phyloP scores from a whole-genome alignment of 345 rosid genomes.

The Viola odorata region DNA sequence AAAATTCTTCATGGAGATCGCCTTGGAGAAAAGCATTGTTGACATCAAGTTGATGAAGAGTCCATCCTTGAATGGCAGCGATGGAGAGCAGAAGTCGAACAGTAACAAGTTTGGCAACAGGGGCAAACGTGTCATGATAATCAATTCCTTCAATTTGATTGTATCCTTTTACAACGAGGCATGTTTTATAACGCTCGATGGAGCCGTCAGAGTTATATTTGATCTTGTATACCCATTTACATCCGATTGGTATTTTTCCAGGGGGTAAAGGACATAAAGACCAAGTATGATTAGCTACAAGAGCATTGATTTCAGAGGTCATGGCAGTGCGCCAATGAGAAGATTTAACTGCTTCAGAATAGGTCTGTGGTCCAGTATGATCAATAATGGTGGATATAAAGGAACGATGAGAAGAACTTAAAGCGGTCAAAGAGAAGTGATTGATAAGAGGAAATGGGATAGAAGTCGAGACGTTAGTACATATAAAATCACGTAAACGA shows the following conservation, averaged over 20 bases:
- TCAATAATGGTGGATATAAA: background rate
- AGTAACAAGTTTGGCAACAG: background rate
- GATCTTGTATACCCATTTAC: background rate
- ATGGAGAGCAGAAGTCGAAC: background rate
- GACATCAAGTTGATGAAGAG: background rate
- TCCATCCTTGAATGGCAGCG: background rate
- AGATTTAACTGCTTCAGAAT: background rate
- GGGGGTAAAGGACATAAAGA: background rate
- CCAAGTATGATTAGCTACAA: background rate
- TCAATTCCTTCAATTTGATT: background rate
- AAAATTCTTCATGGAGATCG: background rate
- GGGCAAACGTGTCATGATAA: background rate
- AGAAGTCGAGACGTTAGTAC: too few relatives aligned
- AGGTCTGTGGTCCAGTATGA: background rate
- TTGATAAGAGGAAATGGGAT: too few relatives aligned
- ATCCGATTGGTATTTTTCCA: background rate
- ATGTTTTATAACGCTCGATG: background rate
- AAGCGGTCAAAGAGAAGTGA: too few relatives aligned
- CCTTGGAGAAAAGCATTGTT: background rate
- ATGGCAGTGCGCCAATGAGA: background rate
- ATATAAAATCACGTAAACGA: too few relatives aligned
- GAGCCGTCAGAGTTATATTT: background rate
- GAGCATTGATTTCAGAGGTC: background rate
- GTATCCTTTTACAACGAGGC: background rate
- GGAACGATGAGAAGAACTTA: background rate